Base-by-base conservation (phyloP, 2,329 filamentous ascomycete species). In the Calycina marina region DNA sequence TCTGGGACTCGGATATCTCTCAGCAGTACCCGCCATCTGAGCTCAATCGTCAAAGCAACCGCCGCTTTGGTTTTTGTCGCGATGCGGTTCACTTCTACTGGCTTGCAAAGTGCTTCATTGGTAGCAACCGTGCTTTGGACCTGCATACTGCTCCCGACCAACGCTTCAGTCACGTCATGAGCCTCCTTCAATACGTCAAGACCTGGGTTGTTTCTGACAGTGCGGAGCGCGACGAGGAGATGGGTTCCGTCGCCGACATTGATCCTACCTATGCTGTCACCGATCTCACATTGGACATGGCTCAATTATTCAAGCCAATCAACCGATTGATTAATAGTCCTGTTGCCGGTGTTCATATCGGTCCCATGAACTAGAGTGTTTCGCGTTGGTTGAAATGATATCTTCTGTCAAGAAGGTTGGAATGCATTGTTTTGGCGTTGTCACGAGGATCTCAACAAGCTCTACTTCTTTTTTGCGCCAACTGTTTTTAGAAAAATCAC, bases 81-180 rank as follows among this genome's bases (percentile, higher is more conserved):
- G 77, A 83, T 44, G 77, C 68, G 2, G 68, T 81, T 10, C 76
- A 80, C 45, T 83, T 77, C 51, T 83, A 76, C 56, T 83, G 72
- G 64, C 61, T 83, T 25, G 77, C 73, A 11, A 76, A 68, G 39
- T 67, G 71, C 45, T 62, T 81, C 46, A 56, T 82, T 33, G 69
- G 72, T 48, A 68, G 69, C 38, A 68, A 65, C 12, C 58, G 62
- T 15, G 49, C 59, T 9, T 54, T 60, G 17, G 67, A 76, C 42
- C 61, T 71, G 48, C 60, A 66, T 26, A 56, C 68, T 45, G 54
- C 63, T 10, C 58, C 71, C n/a, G 72, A 80, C 42, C 54, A 62
- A 35, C 65, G 73, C 5, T 71, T 77, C 39, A 57, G 59, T 32
- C 68, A 72, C 42, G 63, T 77, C 16, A 72, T 79, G 37, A 59